Evolutionary conservation across 2,329 filamentous ascomycete species (phyloP), one percentile per base, ranked within the genome.

Genomic region (Stagonosporopsis rhizophila): DNA sequence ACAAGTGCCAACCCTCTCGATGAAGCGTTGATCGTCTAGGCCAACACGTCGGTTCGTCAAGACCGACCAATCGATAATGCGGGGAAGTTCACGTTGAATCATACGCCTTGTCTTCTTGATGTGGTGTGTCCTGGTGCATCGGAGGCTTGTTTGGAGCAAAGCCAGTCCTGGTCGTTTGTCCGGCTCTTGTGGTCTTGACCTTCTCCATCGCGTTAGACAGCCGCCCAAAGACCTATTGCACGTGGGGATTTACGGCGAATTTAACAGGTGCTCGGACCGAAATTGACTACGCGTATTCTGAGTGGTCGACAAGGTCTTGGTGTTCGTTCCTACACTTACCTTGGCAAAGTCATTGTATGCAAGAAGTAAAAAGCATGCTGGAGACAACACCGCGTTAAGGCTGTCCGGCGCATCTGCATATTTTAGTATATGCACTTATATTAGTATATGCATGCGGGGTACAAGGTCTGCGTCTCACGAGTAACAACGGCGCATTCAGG

Each of bases 171-270:
- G 58, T 40, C 56, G 59, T 44, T 50, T 46, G 41, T 45, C 42
- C 51, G 42, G 57, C 46, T 59, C 49, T 35, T 25, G 44, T 23
- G 32, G 52, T 48, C 59, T 58, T 62, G 64, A 68, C 65, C 65
- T 68, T 63, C 65, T 66, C 46, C 15, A 62, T 66, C 30, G 56
- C 57, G 60, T 67, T 67, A 67, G 61, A 9, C 27, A 42, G 34
- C 52, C 51, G 47, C 32, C 17, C 9, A 46, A 23, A 32, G 37
- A 41, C 56, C 44, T 34, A 44, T 42, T 42, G 52, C 58, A 60
- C 51, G 58, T 58, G 58, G 54, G 44, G 28, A 58, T 34, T 8
- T 17, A 38, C 44, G 44, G 37, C 42, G 6, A 44, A 49, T 48
- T 30, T 37, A 15, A 47, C 48, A 47, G 47, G 47, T 56, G 53